phyloP scores from a whole-genome alignment of 371 early-diverging fungal species.

The Ordospora pajunii region DNA sequence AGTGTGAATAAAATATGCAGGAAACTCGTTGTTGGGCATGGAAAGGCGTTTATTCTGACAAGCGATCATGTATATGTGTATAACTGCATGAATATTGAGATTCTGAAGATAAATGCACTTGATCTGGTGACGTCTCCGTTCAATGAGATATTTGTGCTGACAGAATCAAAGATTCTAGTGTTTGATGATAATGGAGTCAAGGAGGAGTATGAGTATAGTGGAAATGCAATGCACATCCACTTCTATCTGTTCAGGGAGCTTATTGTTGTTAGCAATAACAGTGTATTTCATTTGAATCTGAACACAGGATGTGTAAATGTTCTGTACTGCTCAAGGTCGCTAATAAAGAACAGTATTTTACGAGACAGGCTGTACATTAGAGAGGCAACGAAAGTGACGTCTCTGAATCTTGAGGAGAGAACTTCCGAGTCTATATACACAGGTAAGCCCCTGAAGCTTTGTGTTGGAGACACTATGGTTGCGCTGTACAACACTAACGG shows the following conservation, averaged over 20 bases:
- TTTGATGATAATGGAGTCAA: not conserved
- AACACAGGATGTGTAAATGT: not conserved
- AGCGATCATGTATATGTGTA: not conserved
- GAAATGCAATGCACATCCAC: not conserved
- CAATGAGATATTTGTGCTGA: not conserved
- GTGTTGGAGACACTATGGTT: not conserved
- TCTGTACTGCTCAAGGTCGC: not conserved
- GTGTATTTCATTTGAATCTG: not conserved
- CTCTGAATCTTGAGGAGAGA: not conserved
- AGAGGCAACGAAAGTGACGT: not conserved
- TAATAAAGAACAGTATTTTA: not conserved
- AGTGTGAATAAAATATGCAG: not conserved
- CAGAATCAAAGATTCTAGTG: not conserved
- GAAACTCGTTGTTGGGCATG: not conserved
- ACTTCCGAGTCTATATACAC: not conserved
- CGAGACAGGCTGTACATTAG: not conserved
- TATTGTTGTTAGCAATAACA: not conserved
- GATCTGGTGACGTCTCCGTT: not conserved
- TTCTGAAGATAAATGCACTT: not conserved
- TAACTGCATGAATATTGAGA: not conserved
- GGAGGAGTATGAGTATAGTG: not conserved
- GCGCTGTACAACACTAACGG: not conserved
- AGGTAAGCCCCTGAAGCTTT: not conserved
- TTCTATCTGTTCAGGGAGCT: slow-evolving; percentile 1
- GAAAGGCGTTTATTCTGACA: slow-evolving; percentile 7